phyloP scores from a whole-genome alignment of 495 filamentous ascomycete species.

The Bombardia bombarda region DNA sequence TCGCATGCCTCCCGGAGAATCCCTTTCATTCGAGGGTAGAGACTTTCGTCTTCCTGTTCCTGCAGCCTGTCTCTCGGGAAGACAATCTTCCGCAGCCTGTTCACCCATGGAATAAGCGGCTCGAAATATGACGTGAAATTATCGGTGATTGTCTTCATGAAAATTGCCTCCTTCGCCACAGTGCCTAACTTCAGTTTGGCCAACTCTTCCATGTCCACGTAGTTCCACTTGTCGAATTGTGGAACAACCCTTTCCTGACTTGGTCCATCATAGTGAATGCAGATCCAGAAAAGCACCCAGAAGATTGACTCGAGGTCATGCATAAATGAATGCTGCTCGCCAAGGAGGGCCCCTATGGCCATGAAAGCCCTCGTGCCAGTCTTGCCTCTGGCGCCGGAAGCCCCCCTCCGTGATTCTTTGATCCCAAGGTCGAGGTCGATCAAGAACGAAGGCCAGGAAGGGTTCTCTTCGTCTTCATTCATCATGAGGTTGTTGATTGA shows the following conservation, averaged over 20 bases:
- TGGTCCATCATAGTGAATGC: conserved; percentile 28
- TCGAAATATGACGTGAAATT: conserved; percentile 23
- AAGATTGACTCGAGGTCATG: conserved; percentile 46
- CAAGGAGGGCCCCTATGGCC: conserved; percentile 29
- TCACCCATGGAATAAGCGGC: conserved; percentile 17
- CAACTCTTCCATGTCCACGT: conserved; percentile 1
- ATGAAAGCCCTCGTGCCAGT: conserved; percentile 38
- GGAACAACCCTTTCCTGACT: conserved; percentile 1
- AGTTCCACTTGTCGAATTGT: conserved; percentile 10
- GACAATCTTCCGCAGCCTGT: conserved; percentile 26
- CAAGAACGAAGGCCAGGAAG: no score
- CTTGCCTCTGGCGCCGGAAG: conserved; percentile 28
- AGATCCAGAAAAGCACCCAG: conserved; percentile 44
- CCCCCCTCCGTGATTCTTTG: conserved; percentile 16
- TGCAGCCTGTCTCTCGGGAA: conserved; percentile 27
- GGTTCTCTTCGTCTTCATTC: conserved; percentile 24
- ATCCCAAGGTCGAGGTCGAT: conserved; percentile 35
- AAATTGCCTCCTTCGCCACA: conserved; percentile 22
- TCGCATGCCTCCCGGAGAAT: conserved; percentile 13
- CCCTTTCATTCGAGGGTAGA: conserved; percentile 21
- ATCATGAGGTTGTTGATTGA: conserved; percentile 32
- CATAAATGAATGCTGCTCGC: conserved; percentile 32
- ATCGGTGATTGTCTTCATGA: conserved; percentile 18
- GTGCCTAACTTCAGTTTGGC: conserved; percentile 1
- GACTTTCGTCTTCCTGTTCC: conserved; percentile 1